Base-by-base conservation (phyloP, 1,284 basidiomycete species). In the Rhodotorula sp. region DNA sequence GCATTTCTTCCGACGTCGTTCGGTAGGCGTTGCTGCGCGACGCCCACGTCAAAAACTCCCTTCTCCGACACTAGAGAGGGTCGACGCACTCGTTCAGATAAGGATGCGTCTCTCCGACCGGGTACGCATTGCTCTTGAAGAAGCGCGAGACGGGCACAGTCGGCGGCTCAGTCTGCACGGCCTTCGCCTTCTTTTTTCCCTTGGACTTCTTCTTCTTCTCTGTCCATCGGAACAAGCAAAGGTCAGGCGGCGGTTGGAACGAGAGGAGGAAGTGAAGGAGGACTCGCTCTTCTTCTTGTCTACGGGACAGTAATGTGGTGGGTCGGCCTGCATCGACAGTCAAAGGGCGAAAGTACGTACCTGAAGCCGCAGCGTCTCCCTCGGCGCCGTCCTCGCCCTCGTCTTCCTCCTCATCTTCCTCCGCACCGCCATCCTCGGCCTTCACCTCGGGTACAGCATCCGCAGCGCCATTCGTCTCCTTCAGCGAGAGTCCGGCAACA, bases 141-240 rank as follows among this genome's bases (percentile, higher is more conserved):
- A 99, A 85, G 79, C 94, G 94, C 71, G 90, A 90, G 74, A 99
- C 81, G 5, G 91, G 92, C 29, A 96, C 84, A 27, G 91, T 87
- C n/a, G 95, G 95, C 29, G 96, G 96, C 62, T 94, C 92, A n/a
- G 87, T 88, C 82, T 98, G 95, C 72, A 86, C 74, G 6, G 62
- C 74, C 13, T 59, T 32, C 19, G 77, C 68, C 60, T 76, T 77
- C 67, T 77, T 78, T 64, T 76, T 77, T 72, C 80, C 81, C 82
- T 93, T 95, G 81, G 91, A 93, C 84, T 92, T 92, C 70, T 72
- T 74, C 70, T 74, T 74, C 69, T 72, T 74, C 68, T 75, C 72
- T 74, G 63, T 24, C 30, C 11, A 13, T 22, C 15, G 4, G 11
- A 13, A 8, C n/a, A 32, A 20, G 27, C 8, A 1, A 52, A 29